phyloP scores from a whole-genome alignment of 148 eudicot species.

The Dianthus caryophyllus region DNA sequence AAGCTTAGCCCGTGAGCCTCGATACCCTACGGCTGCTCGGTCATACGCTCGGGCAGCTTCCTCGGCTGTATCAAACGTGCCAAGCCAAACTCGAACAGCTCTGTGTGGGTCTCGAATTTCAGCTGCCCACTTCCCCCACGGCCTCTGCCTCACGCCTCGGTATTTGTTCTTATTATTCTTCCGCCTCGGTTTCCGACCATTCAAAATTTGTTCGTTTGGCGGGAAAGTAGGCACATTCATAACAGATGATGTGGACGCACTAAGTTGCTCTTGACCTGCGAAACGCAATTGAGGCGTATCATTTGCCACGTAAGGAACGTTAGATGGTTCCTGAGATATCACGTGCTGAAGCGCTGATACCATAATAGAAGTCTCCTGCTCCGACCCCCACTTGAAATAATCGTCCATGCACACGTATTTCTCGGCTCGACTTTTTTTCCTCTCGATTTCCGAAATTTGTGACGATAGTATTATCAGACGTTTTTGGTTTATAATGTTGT shows the following conservation, averaged over 20 bases:
- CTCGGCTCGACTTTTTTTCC: neutral
- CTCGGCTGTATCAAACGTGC: slow-evolving; percentile 54
- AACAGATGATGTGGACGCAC: slow-evolving; percentile 3
- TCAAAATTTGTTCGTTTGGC: slow-evolving; percentile 2
- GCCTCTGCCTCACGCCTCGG: slow-evolving; percentile 65
- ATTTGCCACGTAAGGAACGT: neutral
- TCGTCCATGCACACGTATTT: neutral
- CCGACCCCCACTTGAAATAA: neutral
- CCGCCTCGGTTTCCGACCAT: slow-evolving; percentile 13
- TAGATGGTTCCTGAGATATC: slow-evolving; percentile 24
- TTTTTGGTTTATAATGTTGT: neutral
- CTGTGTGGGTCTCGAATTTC: slow-evolving; percentile 54
- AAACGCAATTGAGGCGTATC: neutral
- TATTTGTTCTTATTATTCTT: slow-evolving; percentile 32
- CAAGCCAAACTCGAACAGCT: slow-evolving; percentile 47
- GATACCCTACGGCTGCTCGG: slow-evolving; percentile 39
- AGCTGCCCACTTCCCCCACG: slow-evolving; percentile 69
- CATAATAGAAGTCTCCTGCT: slow-evolving; percentile 36
- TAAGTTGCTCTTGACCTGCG: neutral
- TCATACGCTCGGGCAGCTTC: slow-evolving; percentile 58
- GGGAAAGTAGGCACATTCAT: slow-evolving; percentile 10
- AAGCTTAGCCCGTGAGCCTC: slow-evolving; percentile 53
- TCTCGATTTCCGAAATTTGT: neutral
- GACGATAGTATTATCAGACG: too few relatives aligned
- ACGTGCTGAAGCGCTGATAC: slow-evolving; percentile 41